A percentile compares a stretch with the other conserved stretches of the same genome.
Conservation (phyloP, 495 filamentous ascomycete genomes). For the Neurospora sublineolata region DNA sequence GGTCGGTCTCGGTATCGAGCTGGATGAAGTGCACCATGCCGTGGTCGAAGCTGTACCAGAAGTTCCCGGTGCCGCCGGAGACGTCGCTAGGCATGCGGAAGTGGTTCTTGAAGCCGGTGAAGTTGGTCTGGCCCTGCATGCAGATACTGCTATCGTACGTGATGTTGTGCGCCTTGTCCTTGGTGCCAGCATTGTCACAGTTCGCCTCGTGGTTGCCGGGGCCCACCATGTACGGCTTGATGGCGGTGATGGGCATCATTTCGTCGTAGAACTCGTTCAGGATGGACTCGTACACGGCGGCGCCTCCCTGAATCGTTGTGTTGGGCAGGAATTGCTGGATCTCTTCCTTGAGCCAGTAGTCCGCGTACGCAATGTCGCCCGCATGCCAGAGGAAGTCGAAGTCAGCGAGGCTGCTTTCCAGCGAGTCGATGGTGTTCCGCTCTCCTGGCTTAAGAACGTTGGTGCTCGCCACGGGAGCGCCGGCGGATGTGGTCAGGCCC, state of each 20-base stretch:
- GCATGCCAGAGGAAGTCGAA: slow-evolving; percentile 28
- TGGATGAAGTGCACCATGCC: slow-evolving; percentile 41
- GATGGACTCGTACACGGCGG: slow-evolving; percentile 38
- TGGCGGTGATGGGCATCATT: slow-evolving; percentile 31
- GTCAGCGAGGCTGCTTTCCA: slow-evolving; percentile 6
- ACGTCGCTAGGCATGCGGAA: slow-evolving; percentile 40
- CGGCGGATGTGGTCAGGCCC: slow-evolving; percentile 18
- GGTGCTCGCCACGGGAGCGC: slow-evolving; percentile 12
- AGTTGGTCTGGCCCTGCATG: slow-evolving; percentile 43
- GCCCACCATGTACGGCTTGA: slow-evolving; percentile 43
- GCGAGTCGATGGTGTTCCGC: slow-evolving; percentile 26
- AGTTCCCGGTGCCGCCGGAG: slow-evolving; percentile 33
- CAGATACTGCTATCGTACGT: slow-evolving; percentile 22
- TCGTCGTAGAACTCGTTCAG: slow-evolving; percentile 45
- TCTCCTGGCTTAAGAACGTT: slow-evolving; percentile 21
- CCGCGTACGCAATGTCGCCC: slow-evolving; percentile 42
- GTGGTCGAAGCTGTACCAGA: slow-evolving; percentile 51
- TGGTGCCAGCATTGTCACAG: slow-evolving; percentile 25
- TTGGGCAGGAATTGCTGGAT: slow-evolving; percentile 24
- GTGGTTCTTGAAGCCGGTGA: slow-evolving; percentile 40
- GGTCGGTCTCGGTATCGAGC: slow-evolving; percentile 45
- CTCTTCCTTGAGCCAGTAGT: slow-evolving; percentile 38
- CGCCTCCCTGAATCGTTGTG: neutral
- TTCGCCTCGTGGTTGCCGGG: slow-evolving; percentile 40
- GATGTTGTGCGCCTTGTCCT: neutral